These are phyloP conservation scores for Phytopythium boreale DNA, from an alignment of 352 stramenopile species.

Conservation along the genomic window DNA sequence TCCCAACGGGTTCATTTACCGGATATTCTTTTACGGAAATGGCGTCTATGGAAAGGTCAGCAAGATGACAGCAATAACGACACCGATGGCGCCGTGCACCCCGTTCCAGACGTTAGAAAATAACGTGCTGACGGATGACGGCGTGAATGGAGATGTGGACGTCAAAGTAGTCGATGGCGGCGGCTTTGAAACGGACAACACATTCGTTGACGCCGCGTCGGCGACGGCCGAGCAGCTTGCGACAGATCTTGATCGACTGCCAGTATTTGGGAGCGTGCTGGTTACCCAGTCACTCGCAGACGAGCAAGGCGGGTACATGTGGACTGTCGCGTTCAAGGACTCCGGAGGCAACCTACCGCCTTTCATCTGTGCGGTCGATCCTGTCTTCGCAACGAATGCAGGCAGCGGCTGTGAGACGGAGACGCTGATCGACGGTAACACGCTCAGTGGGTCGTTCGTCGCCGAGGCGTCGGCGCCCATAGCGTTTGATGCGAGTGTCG, in stretches of 20 bases:
- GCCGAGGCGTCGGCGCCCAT: slow-evolving; percentile 62
- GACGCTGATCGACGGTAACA: slow-evolving; percentile 75
- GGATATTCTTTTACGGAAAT: slow-evolving; percentile 77
- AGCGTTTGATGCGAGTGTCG: slow-evolving; percentile 45
- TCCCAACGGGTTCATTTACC: slow-evolving; percentile 64
- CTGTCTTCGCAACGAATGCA: slow-evolving; percentile 24
- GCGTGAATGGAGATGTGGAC: slow-evolving; percentile 26
- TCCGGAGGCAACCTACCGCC: slow-evolving; percentile 61
- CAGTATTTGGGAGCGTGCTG: slow-evolving; percentile 59
- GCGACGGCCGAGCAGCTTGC: slow-evolving; percentile 45
- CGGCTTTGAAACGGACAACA: slow-evolving; percentile 45
- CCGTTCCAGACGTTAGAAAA: slow-evolving; percentile 64
- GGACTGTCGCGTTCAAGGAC: slow-evolving; percentile 74
- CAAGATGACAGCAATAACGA: slow-evolving; percentile 15
- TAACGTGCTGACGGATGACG: slow-evolving; percentile 45
- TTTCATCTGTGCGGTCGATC: slow-evolving; percentile 66
- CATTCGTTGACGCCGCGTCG: slow-evolving; percentile 39
- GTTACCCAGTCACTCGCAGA: slow-evolving; percentile 63
- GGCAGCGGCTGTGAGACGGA: slow-evolving; percentile 43
- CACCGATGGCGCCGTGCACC: slow-evolving; percentile 16
- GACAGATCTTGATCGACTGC: slow-evolving; percentile 43
- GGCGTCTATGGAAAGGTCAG: slow-evolving; percentile 38
- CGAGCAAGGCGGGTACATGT: slow-evolving; percentile 65
- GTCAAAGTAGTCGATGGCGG: slow-evolving; percentile 46
- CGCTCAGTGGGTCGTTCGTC: slow-evolving; percentile 65